Evolutionary conservation across 2,329 filamentous ascomycete species (phyloP).

Genomic region (Karstenula rhodostoma): DNA sequence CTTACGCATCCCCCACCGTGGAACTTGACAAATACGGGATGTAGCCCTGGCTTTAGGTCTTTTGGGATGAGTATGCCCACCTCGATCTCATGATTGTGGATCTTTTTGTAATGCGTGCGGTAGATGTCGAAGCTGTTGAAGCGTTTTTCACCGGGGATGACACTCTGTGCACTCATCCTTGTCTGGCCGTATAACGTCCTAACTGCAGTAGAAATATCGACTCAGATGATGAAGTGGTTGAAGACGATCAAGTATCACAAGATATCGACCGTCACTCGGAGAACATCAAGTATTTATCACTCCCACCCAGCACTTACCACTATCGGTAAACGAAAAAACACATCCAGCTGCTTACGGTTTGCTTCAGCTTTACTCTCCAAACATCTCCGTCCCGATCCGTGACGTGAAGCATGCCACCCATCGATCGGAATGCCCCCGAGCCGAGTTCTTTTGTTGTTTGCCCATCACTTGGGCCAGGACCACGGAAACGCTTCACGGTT

Average conservation of each 20-base stretch:
- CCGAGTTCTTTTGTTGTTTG: not conserved
- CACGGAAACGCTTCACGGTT: not conserved
- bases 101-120: constrained; percentile 52
- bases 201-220: not conserved
- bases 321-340: not conserved
- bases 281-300: not conserved
- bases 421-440: not conserved
- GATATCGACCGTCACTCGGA: no score
- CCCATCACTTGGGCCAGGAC: not conserved
- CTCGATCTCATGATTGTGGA: constrained; percentile 48
- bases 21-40: constrained; percentile 54
- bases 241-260: not conserved
- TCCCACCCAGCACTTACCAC: not conserved
- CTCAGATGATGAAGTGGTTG: not conserved
- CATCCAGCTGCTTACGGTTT: not conserved
- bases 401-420: not conserved
- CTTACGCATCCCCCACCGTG: constrained; percentile 56
- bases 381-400: not conserved
- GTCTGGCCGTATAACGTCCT: not conserved
- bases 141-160: constrained; percentile 34
- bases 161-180: not conserved
- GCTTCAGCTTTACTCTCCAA: not conserved
- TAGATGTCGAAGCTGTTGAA: constrained; percentile 52
- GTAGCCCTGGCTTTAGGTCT: constrained; percentile 40
- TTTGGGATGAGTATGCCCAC: constrained; percentile 53